Evolutionary conservation across 2,329 filamentous ascomycete genomes (phyloP).

Genomic region (Herpotrichia juniperi): DNA sequence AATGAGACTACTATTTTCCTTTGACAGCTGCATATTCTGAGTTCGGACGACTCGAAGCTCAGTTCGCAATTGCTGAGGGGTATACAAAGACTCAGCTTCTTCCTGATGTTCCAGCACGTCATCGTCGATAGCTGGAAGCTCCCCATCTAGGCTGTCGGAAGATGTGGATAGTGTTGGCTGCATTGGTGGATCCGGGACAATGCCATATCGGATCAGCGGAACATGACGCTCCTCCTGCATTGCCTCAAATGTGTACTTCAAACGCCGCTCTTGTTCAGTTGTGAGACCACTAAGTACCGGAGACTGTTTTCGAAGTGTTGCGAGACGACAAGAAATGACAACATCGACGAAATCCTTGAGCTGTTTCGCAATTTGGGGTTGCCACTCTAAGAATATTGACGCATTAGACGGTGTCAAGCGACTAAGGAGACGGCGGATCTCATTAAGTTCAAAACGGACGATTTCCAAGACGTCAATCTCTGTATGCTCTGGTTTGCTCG

Average conservation of each 20-base stretch:
- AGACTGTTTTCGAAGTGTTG: background rate
- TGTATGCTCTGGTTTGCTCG: background rate
- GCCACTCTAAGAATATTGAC: slow-evolving; percentile 14
- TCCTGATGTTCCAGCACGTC: background rate
- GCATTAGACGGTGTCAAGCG: slow-evolving; percentile 13
- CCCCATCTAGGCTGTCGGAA: background rate
- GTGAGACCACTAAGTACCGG: background rate
- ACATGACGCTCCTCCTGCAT: slow-evolving; percentile 9
- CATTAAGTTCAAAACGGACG: slow-evolving; percentile 12
- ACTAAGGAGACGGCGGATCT: slow-evolving; percentile 8
- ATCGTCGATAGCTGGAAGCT: background rate
- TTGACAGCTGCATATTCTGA: background rate
- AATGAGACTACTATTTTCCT: background rate
- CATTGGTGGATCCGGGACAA: background rate
- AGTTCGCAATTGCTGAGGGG: background rate
- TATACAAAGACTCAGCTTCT: slow-evolving; percentile 1
- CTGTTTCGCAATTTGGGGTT: slow-evolving; percentile 1
- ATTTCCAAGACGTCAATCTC: slow-evolving; percentile 13
- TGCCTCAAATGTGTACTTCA: slow-evolving; percentile 3
- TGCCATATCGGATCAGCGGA: slow-evolving; percentile 10
- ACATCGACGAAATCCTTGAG: slow-evolving; percentile 2
- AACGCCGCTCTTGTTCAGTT: background rate
- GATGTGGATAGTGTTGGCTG: background rate
- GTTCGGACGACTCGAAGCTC: background rate
- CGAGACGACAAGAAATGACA: slow-evolving; percentile 1